These are phyloP conservation scores for Lanmaoa rubissima DNA, from an alignment of 768 basidiomycete genomes.

Conservation along the genomic window DNA sequence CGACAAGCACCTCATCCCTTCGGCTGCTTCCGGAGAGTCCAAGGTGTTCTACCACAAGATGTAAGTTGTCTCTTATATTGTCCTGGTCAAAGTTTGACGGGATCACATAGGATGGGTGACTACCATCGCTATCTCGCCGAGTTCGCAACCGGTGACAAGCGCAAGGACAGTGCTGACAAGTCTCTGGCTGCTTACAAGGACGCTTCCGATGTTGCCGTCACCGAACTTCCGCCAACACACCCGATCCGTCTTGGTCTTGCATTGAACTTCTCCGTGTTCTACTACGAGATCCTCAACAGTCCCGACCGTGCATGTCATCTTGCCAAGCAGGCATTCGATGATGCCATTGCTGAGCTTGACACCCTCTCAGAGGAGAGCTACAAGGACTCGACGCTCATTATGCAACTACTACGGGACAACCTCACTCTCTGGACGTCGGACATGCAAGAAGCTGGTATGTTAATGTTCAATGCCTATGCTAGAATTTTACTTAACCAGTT, in stretches of 20 bases:
- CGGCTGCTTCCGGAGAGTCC: constrained; percentile 93
- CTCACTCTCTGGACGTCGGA: constrained; percentile 97
- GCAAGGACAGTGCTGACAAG: constrained; percentile 96
- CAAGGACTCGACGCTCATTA: constrained; percentile 98
- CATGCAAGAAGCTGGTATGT: constrained; percentile 89
- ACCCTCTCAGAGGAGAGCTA: constrained; percentile 98
- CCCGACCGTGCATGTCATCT: constrained; percentile 98
- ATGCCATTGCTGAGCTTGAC: constrained; percentile 98
- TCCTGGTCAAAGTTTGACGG: constrained; percentile 10
- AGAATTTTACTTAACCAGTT: constrained; percentile 11
- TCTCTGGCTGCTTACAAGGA: constrained; percentile 97
- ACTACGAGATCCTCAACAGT: constrained; percentile 99
- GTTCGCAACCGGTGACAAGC: constrained; percentile 97
- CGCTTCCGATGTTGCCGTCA: constrained; percentile 94
- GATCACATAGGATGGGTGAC: constrained; percentile 84
- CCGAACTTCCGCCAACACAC: constrained; percentile 93
- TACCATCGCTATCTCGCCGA: constrained; percentile 99
- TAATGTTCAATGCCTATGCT: constrained; percentile 18
- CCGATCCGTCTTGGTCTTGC: constrained; percentile 98
- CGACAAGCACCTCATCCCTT: constrained; percentile 96
- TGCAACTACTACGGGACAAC: constrained; percentile 97
- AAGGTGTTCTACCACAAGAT: constrained; percentile 99
- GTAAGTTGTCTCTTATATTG: constrained; percentile 43
- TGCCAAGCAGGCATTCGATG: constrained; percentile 98
- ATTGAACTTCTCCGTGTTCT: constrained; percentile 99